These are phyloP conservation scores for Botrytis sinoallii DNA, from an alignment of 2,329 filamentous ascomycete species.

Conservation along the genomic window DNA sequence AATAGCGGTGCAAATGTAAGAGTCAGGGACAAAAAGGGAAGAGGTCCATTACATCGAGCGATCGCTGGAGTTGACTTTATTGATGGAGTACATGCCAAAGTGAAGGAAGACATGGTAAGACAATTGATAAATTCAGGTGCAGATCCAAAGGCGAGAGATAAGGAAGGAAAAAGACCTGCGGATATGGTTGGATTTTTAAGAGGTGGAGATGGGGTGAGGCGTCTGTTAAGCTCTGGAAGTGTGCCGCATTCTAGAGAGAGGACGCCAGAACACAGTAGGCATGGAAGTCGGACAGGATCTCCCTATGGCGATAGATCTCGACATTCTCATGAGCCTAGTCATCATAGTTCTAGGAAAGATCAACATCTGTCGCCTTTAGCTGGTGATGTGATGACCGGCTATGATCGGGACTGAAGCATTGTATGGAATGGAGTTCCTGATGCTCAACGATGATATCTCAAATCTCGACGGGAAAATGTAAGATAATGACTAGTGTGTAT, in stretches of 20 bases:
- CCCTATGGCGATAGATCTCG: neutral
- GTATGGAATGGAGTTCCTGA: too few relatives aligned
- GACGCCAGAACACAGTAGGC: neutral
- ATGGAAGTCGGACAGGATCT: neutral
- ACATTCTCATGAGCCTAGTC: neutral
- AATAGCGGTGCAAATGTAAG: constrained; percentile 22
- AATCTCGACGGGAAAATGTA: neutral
- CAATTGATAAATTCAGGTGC: constrained; percentile 26
- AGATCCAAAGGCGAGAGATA: constrained; percentile 22
- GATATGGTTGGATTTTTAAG: constrained; percentile 22
- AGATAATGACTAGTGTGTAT: neutral
- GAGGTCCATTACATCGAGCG: constrained; percentile 25
- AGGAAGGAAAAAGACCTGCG: constrained; percentile 22
- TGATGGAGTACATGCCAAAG: constrained; percentile 15
- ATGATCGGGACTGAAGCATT: neutral
- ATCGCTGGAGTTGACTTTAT: constrained; percentile 24
- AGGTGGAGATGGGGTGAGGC: constrained; percentile 24
- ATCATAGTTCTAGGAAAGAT: neutral
- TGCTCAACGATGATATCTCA: neutral
- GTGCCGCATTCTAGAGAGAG: neutral
- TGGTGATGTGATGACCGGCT: neutral
- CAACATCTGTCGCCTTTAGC: neutral
- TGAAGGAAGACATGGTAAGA: constrained; percentile 24
- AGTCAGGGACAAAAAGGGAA: constrained; percentile 25
- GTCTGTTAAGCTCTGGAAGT: constrained; percentile 18